phyloP scores from a whole-genome alignment of 106 monocot species.

The Acorus gramineus region DNA sequence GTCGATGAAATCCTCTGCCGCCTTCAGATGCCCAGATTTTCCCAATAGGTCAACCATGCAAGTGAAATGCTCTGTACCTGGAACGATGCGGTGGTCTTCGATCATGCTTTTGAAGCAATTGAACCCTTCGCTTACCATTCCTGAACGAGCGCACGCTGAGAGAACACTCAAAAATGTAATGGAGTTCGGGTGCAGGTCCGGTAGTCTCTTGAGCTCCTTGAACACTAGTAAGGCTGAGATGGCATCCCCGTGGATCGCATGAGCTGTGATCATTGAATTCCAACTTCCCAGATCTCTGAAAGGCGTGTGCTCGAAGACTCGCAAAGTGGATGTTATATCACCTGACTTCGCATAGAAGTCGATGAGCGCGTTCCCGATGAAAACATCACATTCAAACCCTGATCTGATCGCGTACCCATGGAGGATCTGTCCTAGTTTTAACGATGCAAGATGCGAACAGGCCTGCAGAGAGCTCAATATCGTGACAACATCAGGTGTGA shows the following conservation, averaged over 20 bases:
- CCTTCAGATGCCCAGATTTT: constrained; percentile 21
- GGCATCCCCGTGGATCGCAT: constrained; percentile 29
- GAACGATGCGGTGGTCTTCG: constrained; percentile 16
- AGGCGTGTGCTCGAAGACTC: constrained; percentile 18
- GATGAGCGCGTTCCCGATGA: constrained; percentile 33
- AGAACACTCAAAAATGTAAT: constrained; percentile 22
- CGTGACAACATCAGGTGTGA: constrained; percentile 18
- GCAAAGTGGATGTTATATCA: constrained; percentile 15
- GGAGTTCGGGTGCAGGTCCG: constrained; percentile 14
- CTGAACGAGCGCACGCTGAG: constrained; percentile 31
- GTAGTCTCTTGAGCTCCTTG: constrained; percentile 7
- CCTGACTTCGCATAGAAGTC: constrained; percentile 29
- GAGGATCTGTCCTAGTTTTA: constrained; percentile 21
- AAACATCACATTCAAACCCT: constrained; percentile 16
- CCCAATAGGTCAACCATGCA: constrained; percentile 26
- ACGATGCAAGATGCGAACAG: constrained; percentile 17
- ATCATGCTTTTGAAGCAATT: constrained; percentile 29
- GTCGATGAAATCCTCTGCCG: constrained; percentile 22
- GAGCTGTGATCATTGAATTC: constrained; percentile 34
- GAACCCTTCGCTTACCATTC: constrained; percentile 23
- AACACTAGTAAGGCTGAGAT: constrained; percentile 21
- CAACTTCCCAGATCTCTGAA: constrained; percentile 23
- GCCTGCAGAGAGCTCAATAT: constrained; percentile 35
- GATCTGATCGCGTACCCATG: constrained; percentile 24
- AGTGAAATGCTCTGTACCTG: constrained; percentile 34